Evolutionary conservation across 1,139 yeast species (phyloP), one percentile per base, ranked within the genome.

Genomic region (Sugiyamaella japonica): DNA sequence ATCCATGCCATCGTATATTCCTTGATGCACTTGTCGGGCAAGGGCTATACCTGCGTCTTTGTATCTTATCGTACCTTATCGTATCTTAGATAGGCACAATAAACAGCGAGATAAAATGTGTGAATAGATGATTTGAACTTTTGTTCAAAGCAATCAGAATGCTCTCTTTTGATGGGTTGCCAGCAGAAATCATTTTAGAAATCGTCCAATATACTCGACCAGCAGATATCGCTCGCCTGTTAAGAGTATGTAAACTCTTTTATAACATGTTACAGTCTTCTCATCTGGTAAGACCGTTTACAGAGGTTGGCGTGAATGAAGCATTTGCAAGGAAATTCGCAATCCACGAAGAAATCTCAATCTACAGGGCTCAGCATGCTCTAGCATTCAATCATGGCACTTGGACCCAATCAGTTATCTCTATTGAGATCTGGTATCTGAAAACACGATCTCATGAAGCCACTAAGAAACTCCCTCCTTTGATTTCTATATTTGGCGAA

Each of bases 311-410:
- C 23, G 32, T 31, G 10, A 23, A 28, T 8, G 7, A 10, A 16
- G 43, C 12, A 3, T 39, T 17, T 15, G 43, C 28, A 13, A n/a
- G 17, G n/a, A 39, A n/a, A 23, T 16, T 15, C 7, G 28, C 43
- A 6, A 10, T 39, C 20, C 43, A 39, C 6, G 8, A n/a, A n/a
- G n/a, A 20, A 20, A 20, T 20, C 3, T 39, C 43, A 6, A 39
- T 23, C 23, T 39, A 39, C 17, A 20, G 43, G 12, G 43, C 43
- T 16, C 17, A 20, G 5, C 20, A 17, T 39, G 17, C 29, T 15
- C 43, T 16, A 16, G n/a, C 29, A 13, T 39, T 39, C 28, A 39
- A 39, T 39, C 16, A 39, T 39, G 43, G 43, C 3, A 39, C 28
- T 39, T 39, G 43, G 43, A 3, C 23, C 12, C 17, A 23, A 7